Evolutionary conservation across 805 yeast species (phyloP), one percentile per base, ranked within the genome.

Genomic region (Kodamaea laetipori): DNA sequence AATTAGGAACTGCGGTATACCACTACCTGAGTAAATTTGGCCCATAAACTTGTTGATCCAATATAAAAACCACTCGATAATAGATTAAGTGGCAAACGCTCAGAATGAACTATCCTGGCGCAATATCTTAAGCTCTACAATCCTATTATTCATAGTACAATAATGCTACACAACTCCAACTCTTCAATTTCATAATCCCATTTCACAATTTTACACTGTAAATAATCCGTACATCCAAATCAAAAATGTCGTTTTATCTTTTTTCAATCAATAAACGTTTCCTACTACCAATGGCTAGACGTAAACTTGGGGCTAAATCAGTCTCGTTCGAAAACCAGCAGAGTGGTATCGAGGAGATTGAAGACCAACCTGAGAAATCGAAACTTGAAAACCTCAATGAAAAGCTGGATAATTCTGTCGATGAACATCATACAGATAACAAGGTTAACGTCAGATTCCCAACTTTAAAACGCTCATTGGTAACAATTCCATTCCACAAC

Each of bases 401-500:
- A 21, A 21, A 21, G 24, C 24, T 21, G 24, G 24, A 21, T 5
- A 31, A 19, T 10, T 31, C 18, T 26, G 8, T 21, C 11, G 23
- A 23, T 12, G 33, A 17, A 27, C 19, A 40, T 24, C 34, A 16
- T 3, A 11, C 4, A 38, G 11, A 13, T 30, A 21, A 12, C 23
- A 23, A 23, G 37, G 24, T 30, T 15, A 11, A 28, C 4, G 25
- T 26, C 12, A 35, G 23, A 18, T 44, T 50, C 26, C 64, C 62
- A 9, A 34, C 37, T 4, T 37, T 56, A 28, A 49, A 45, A n/a
- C 36, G 9, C 6, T 47, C 56, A 10, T 13, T 47, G 6, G 21
- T 51, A 4, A 37, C 56, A 4, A 31, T 67, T 4, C 74, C 73
- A 12, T 43, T 58, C 36, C 74, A 66, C 47, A 53, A 58, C 18